These are phyloP conservation scores for Salix dunnii DNA, from an alignment of 345 rosid genomes.

Conservation along the genomic window DNA sequence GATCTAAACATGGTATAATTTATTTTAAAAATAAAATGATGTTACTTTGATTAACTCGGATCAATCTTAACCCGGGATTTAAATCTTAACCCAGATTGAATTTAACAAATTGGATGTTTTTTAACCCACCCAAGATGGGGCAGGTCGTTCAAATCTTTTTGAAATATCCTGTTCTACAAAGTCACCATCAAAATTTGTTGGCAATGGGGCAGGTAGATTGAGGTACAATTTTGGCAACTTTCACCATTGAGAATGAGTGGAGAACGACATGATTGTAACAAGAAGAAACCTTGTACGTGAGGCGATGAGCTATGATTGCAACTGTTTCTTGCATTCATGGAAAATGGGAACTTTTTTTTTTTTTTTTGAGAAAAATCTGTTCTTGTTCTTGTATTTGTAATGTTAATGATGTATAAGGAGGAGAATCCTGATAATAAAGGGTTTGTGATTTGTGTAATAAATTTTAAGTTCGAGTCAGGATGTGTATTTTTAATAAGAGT, in stretches of 20 bases:
- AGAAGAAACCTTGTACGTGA: neutral
- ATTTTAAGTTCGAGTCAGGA: no score
- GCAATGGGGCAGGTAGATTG: neutral
- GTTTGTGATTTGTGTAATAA: no score
- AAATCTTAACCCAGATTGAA: no score
- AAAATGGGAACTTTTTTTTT: neutral
- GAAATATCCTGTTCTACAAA: neutral
- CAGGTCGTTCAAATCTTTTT: neutral
- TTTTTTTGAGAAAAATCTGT: neutral
- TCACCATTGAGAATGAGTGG: constrained; percentile 9
- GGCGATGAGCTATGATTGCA: neutral
- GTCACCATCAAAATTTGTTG: constrained; percentile 19
- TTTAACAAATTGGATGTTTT: no score
- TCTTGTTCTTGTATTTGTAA: neutral
- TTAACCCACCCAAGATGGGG: no score
- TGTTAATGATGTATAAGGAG: no score
- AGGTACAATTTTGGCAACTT: constrained; percentile 13
- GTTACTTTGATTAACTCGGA: no score
- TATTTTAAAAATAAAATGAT: no score
- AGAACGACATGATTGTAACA: constrained; percentile 4
- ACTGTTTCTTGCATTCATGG: neutral
- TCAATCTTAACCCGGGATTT: no score
- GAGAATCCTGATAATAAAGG: no score
- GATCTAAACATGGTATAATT: no score
- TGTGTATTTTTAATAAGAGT: no score